Percentiles rank a stretch among this genome's conserved stretches.
Evolutionary conservation across 129 eudicot genomes (phyloP).

Genomic region (Flaveria sonorensis): DNA sequence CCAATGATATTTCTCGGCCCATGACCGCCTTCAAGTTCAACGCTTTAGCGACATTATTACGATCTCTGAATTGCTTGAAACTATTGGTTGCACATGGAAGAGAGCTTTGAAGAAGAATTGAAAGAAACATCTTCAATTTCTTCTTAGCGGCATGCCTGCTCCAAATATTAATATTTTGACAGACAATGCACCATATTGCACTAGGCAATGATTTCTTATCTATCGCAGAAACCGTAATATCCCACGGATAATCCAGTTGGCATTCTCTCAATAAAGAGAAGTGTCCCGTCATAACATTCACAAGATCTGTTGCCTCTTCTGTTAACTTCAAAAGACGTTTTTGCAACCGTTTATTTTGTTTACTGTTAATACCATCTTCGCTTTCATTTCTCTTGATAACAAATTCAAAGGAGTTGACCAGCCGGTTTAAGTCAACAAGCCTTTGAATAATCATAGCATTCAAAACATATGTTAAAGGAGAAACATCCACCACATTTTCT

Average conservation of each 20-base stretch:
- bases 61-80: slow-evolving; percentile 22
- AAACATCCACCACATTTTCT: slow-evolving; percentile 38
- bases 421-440: slow-evolving; percentile 72
- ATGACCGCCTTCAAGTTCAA: slow-evolving; percentile 43
- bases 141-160: slow-evolving; percentile 68
- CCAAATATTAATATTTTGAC: slow-evolving; percentile 81
- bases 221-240: slow-evolving; percentile 57
- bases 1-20: slow-evolving; percentile 51
- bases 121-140: slow-evolving; percentile 66
- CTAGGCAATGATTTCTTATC: slow-evolving; percentile 56
- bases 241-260: slow-evolving; percentile 36
- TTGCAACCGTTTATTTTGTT: slow-evolving; percentile 46
- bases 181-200: slow-evolving; percentile 70
- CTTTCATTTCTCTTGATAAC: slow-evolving; percentile 45
- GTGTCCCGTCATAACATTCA: slow-evolving; percentile 47
- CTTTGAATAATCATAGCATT: slow-evolving; percentile 73
- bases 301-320: slow-evolving; percentile 68
- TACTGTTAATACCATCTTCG: slow-evolving; percentile 13
- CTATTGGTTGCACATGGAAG: slow-evolving; percentile 37
- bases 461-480: slow-evolving; percentile 62
- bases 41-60: background rate
- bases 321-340: slow-evolving; percentile 40
- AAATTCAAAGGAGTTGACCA: slow-evolving; percentile 59
- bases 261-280: slow-evolving; percentile 42
- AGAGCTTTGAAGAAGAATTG: slow-evolving; percentile 47